A percentile compares a stretch with the other conserved stretches of the same genome.
phyloP scores from a whole-genome alignment of 2,329 filamentous ascomycete genomes.

The Hypoxylon sp. region DNA sequence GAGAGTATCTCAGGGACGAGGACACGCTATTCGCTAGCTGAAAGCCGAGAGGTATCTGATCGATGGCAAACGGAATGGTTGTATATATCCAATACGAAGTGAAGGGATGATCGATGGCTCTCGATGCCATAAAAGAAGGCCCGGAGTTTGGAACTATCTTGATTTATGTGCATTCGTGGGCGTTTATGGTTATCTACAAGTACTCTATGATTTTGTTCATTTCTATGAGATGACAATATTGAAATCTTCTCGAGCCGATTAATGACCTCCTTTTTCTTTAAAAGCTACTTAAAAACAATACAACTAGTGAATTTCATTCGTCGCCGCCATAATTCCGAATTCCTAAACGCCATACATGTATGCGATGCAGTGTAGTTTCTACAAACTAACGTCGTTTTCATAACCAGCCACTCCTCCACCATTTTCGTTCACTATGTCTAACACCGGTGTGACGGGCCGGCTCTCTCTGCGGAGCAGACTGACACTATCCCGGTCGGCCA shows the following conservation, averaged over 20 bases:
- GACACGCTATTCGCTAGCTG: slow-evolving; percentile 74
- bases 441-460: slow-evolving; percentile 66
- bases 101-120: slow-evolving; percentile 3
- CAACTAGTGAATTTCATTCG: slow-evolving; percentile 16
- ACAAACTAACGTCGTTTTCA: slow-evolving; percentile 38
- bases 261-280: slow-evolving; percentile 9
- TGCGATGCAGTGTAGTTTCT: slow-evolving; percentile 13
- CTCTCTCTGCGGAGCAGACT: slow-evolving; percentile 76
- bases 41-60: slow-evolving; percentile 15
- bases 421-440: slow-evolving; percentile 43
- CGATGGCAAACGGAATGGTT: not conserved
- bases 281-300: slow-evolving; percentile 9
- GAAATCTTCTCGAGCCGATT: slow-evolving; percentile 1
- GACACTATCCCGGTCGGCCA: slow-evolving; percentile 89
- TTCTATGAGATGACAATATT: slow-evolving; percentile 23
- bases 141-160: slow-evolving; percentile 46
- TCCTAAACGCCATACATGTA: slow-evolving; percentile 22
- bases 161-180: slow-evolving; percentile 38
- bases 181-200: slow-evolving; percentile 40
- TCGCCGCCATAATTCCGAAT: slow-evolving; percentile 15
- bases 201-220: slow-evolving; percentile 34
- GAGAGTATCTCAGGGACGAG: slow-evolving; percentile 92
- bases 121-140: slow-evolving; percentile 19
- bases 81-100: slow-evolving; percentile 22
- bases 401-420: slow-evolving; percentile 44